Conservation (phyloP, 1,284 basidiomycete genomes). For the Wolfiporia cocos region DNA sequence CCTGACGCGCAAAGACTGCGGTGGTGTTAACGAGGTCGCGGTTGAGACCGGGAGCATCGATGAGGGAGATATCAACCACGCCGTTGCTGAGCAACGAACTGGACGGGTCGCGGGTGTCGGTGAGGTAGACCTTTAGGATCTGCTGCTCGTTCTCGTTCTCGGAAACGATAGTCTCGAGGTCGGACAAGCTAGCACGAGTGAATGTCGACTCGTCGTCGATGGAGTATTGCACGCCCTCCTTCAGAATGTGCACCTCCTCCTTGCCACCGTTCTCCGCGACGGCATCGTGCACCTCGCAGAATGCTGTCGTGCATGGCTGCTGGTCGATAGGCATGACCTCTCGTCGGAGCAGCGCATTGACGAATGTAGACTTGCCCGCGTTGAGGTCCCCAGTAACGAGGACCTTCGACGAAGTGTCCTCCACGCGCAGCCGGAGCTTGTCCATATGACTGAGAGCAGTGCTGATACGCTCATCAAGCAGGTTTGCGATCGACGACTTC, state of each 20-base stretch:
- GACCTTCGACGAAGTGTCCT: conserved; percentile 93
- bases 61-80: conserved; percentile 95
- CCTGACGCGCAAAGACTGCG: conserved; percentile 91
- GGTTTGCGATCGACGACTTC: conserved; percentile 87
- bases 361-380: conserved; percentile 97
- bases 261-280: conserved; percentile 65
- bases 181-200: conserved; percentile 57
- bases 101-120: conserved; percentile 65
- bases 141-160: conserved; percentile 73
- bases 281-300: conserved; percentile 96
- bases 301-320: conserved; percentile 96
- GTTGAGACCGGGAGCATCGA: conserved; percentile 97
- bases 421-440: conserved; percentile 80
- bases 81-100: conserved; percentile 93
- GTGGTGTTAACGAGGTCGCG: conserved; percentile 96
- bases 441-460: conserved; percentile 78
- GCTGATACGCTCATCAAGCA: conserved; percentile 85
- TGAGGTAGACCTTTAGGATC: conserved; percentile 81
- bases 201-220: conserved; percentile 73
- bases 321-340: conserved; percentile 97
- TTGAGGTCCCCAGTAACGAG: conserved; percentile 99
- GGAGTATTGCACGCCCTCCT: conserved; percentile 68
- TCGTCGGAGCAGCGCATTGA: conserved; percentile 88
- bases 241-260: conserved; percentile 82
- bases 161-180: conserved; percentile 78